Evolutionary conservation across 2,329 filamentous ascomycete genomes (phyloP).

Genomic region (Talaromyces sp.): DNA sequence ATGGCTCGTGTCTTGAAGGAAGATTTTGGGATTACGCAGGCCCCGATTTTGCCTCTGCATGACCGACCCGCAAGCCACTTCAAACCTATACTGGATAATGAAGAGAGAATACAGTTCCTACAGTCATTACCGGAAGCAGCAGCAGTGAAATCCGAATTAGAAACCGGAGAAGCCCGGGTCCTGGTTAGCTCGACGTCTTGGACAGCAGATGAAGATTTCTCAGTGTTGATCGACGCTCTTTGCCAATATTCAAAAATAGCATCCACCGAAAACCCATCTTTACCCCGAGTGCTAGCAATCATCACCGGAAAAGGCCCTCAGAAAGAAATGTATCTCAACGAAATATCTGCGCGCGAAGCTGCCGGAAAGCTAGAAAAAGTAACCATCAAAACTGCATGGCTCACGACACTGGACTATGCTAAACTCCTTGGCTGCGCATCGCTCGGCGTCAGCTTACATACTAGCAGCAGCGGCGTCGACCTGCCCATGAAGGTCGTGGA

Average conservation of each 20-base stretch:
- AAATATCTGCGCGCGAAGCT: slow-evolving; percentile 58
- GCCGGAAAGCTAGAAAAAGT: slow-evolving; percentile 63
- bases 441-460: slow-evolving; percentile 86
- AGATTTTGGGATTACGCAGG: slow-evolving; percentile 58
- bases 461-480: slow-evolving; percentile 88
- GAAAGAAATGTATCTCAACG: slow-evolving; percentile 66
- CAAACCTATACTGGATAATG: slow-evolving; percentile 56
- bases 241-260: slow-evolving; percentile 62
- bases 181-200: slow-evolving; percentile 93
- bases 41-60: slow-evolving; percentile 68
- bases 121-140: slow-evolving; percentile 60
- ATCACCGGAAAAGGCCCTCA: slow-evolving; percentile 94
- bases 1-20: slow-evolving; percentile 71
- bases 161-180: slow-evolving; percentile 57
- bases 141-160: slow-evolving; percentile 54
- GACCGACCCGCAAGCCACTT: slow-evolving; percentile 84
- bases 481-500: slow-evolving; percentile 99
- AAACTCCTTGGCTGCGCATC: slow-evolving; percentile 77
- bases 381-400: slow-evolving; percentile 74
- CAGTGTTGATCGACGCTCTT: slow-evolving; percentile 76
- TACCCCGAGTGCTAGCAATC: slow-evolving; percentile 72
- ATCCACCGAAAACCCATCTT: slow-evolving; percentile 37
- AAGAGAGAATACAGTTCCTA: slow-evolving; percentile 57
- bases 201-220: slow-evolving; percentile 96
- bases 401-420: slow-evolving; percentile 80